Base-by-base conservation (phyloP, 306 rosid genomes). In the Trifolium pratense region DNA sequence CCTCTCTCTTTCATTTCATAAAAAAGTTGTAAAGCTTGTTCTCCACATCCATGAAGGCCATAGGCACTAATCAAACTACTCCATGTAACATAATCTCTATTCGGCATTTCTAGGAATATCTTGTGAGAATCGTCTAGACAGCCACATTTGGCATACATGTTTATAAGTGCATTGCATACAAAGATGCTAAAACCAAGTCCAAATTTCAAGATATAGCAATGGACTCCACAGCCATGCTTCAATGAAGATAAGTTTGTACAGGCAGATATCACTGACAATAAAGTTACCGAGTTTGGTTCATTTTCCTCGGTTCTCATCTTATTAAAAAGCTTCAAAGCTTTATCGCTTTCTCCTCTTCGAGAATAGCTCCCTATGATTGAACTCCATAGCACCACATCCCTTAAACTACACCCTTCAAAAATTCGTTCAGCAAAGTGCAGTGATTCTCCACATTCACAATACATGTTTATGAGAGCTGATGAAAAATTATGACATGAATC, bases 91-190 rank as follows among this genome's bases (percentile, higher is more conserved):
- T 59, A 81, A 75, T 86, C 96, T 83, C 34, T 83, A 32, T 23
- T 79, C 0, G 77, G 80, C 87, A 79, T 87, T 80, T 87, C 91
- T 39, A 46, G 67, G 79, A 90, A 87, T 48, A 81, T 52, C 75
- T 82, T 79, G 23, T 0, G 66, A 12, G 90, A 83, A 72, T 73
- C 79, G 14, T 69, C 57, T 17, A 90, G 55, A 76, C 75, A 79
- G 49, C 96, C 89, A 67, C 89, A 87, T 75, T 90, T 86, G 21
- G 91, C 92, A 77, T 90, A 90, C 96, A 90, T 86, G 34, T 87
- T 75, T 40, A 84, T 81, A 25, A 90, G 89, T 20, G 92, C 86
- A 68, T 90, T 90, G 0, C 88, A 84, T 20, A 86, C 80, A 70
- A 42, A 83, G 83, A 74, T 75, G 71, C 66, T 78, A 66, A 51